A percentile compares a stretch with the other conserved stretches of the same genome.
Conservation (phyloP, 228 moss, liverwort and hornwort species). For the Sphagnum magellanicum region DNA sequence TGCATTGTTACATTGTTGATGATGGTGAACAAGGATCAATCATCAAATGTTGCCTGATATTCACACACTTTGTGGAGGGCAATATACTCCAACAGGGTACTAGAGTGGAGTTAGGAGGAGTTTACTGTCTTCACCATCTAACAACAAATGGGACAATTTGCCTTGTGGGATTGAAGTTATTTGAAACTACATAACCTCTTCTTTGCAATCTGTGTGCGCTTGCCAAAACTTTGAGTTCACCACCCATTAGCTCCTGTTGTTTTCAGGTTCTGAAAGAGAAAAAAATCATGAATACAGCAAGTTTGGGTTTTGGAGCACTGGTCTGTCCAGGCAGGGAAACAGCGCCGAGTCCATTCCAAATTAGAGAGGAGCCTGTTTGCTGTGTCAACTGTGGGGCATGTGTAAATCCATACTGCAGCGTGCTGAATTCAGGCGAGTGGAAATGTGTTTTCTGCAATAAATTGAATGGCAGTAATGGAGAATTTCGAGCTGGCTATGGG, state of each 20-base stretch:
- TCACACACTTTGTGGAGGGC: too few species aligned
- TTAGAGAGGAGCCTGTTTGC: constrained; percentile 73
- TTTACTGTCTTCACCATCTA: neutral
- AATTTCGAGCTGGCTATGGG: constrained; percentile 57
- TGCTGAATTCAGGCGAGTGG: constrained; percentile 73
- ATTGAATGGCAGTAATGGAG: constrained; percentile 81
- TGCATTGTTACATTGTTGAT: too few species aligned
- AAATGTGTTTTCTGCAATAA: constrained; percentile 86
- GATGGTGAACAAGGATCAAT: too few species aligned
- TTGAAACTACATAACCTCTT: neutral
- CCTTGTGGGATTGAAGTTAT: neutral
- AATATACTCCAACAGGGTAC: too few species aligned
- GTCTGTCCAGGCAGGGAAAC: constrained; percentile 82
- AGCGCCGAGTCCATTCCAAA: constrained; percentile 56
- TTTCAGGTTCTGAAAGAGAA: constrained; percentile 70
- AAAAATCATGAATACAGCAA: constrained; percentile 73
- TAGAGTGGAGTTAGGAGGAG: neutral
- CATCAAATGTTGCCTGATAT: too few species aligned
- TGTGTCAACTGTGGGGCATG: constrained; percentile 91
- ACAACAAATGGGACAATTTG: neutral
- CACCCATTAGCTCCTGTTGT: neutral
- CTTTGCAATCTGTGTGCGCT: neutral
- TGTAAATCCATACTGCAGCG: constrained; percentile 76
- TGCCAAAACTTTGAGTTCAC: neutral
- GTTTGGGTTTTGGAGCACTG: constrained; percentile 93